Conservation (phyloP, 75 land plant genomes). For the Picea sitchensis region DNA sequence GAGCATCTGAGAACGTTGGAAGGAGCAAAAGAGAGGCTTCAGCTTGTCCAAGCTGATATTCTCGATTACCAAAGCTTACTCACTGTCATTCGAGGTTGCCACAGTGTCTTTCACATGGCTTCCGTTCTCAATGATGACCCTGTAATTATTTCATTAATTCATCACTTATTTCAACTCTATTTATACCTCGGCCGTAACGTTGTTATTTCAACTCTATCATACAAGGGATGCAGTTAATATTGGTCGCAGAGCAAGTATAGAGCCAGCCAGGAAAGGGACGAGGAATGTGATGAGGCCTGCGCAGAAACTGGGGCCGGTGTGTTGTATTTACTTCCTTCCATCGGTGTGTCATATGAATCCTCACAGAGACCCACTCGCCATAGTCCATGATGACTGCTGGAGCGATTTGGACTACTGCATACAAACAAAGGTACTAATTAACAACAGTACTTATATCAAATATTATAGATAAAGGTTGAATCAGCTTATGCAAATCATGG, state of each 20-base stretch:
- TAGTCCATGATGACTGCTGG: conserved; percentile 46
- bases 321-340: conserved; percentile 52
- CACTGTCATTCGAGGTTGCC: conserved; percentile 18
- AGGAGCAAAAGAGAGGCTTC: conserved; percentile 20
- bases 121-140: conserved; percentile 17
- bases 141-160: not conserved
- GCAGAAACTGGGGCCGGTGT: conserved; percentile 22
- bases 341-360: conserved; percentile 42
- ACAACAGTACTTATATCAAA: not conserved
- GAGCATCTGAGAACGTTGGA: conserved; percentile 12
- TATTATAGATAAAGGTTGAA: not conserved
- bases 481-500: too few relatives aligned
- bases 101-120: conserved; percentile 13
- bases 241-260: conserved; percentile 18
- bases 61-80: conserved; percentile 18
- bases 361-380: conserved; percentile 2
- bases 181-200: too few relatives aligned
- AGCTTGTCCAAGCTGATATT: conserved; percentile 22
- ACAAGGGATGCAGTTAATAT: too few relatives aligned
- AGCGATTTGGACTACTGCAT: conserved; percentile 43
- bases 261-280: conserved; percentile 43
- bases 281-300: conserved; percentile 37
- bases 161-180: too few relatives aligned
- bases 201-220: not conserved
- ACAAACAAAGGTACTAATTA: conserved; percentile 23